Evolutionary conservation across 2,329 filamentous ascomycete genomes (phyloP).

Genomic region (Westerdykella sp.): DNA sequence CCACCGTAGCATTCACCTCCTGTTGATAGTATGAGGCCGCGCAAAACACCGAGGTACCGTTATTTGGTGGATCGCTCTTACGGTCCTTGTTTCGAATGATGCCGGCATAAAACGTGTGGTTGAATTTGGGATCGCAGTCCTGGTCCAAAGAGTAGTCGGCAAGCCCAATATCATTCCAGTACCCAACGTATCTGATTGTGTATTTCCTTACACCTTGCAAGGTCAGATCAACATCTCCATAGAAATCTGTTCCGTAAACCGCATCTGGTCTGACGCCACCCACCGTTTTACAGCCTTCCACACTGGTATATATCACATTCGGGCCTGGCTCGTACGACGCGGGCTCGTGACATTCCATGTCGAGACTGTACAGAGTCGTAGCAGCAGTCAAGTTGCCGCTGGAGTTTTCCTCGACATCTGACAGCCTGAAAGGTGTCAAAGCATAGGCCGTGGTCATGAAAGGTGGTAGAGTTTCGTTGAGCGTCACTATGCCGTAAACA

Average conservation of each 20-base stretch:
- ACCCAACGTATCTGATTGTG: conserved; percentile 42
- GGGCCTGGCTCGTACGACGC: neutral
- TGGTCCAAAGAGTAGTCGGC: conserved; percentile 33
- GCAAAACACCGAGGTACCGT: conserved; percentile 21
- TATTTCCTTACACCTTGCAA: conserved; percentile 11
- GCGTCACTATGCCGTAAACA: conserved; percentile 43
- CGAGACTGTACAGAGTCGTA: conserved; percentile 30
- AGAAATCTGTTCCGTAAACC: neutral
- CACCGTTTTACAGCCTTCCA: conserved; percentile 15
- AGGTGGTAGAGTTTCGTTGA: conserved; percentile 40
- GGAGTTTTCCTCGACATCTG: conserved; percentile 5
- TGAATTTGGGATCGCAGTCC: conserved; percentile 15
- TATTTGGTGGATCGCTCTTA: conserved; percentile 9
- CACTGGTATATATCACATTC: conserved; percentile 12
- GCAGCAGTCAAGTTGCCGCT: conserved; percentile 8
- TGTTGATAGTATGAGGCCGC: conserved; percentile 42
- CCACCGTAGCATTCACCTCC: conserved; percentile 39
- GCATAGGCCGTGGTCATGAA: conserved; percentile 44
- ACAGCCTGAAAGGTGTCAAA: conserved; percentile 40
- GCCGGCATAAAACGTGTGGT: conserved; percentile 32
- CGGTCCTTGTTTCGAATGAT: conserved; percentile 10
- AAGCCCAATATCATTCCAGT: conserved; percentile 28
- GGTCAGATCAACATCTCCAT: neutral
- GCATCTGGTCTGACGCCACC: no score
- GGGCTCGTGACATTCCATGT: conserved; percentile 29